These are phyloP conservation scores for Rosa rugosa DNA, from an alignment of 306 rosid genomes.

Conservation along the genomic window DNA sequence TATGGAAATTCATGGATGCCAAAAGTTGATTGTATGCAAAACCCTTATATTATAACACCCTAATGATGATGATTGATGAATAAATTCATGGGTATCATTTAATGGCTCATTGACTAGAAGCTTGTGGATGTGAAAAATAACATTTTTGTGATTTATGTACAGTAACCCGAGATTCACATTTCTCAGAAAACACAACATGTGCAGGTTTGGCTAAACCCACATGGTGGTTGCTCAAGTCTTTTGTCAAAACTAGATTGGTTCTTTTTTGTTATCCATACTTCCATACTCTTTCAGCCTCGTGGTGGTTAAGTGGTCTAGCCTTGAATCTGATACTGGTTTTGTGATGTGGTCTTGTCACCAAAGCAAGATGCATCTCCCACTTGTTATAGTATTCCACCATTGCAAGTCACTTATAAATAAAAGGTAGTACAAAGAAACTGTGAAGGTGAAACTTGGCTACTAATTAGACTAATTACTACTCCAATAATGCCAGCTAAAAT, in stretches of 20 bases:
- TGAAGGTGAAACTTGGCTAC: neutral
- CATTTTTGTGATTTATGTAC: conserved; percentile 10
- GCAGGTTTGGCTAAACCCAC: conserved; percentile 40
- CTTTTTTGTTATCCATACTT: neutral
- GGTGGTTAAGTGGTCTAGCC: conserved; percentile 2
- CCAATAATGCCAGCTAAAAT: too few species aligned
- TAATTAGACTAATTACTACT: too few species aligned
- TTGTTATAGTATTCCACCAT: neutral
- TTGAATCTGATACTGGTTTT: neutral
- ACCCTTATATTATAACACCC: neutral
- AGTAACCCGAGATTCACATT: conserved; percentile 13
- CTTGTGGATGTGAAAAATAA: conserved; percentile 5
- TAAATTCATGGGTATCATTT: neutral
- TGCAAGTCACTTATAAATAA: neutral
- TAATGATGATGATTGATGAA: neutral
- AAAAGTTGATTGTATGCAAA: neutral
- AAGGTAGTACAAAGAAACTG: neutral
- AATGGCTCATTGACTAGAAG: conserved; percentile 15
- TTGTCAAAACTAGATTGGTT: conserved; percentile 25
- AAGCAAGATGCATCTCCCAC: neutral
- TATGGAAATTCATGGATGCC: neutral
- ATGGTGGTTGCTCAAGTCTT: conserved; percentile 20
- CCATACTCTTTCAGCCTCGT: neutral
- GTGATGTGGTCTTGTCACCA: neutral
- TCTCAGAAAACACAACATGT: conserved; percentile 22